These are phyloP conservation scores for Paracoccidioides brasiliensis DNA, from an alignment of 2,329 filamentous ascomycete species.

Conservation along the genomic window DNA sequence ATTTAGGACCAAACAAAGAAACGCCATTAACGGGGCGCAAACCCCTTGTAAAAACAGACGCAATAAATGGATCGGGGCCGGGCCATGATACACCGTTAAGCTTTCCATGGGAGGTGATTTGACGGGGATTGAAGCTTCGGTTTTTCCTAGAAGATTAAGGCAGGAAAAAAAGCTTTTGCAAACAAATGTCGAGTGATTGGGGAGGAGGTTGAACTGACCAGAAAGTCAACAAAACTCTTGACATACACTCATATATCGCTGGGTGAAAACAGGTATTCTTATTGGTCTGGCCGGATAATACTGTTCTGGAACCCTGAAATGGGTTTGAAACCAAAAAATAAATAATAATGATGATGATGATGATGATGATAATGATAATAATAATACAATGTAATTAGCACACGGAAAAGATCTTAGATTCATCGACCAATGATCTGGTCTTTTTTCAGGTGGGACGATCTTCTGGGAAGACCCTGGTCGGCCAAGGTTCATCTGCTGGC, in stretches of 20 bases:
- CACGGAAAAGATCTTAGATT: neutral
- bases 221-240: neutral
- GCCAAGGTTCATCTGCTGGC: constrained; percentile 4
- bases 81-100: neutral
- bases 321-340: neutral
- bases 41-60: neutral
- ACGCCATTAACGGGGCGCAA: neutral
- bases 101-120: neutral
- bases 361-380: no score
- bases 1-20: constrained; percentile 1
- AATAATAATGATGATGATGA: no score
- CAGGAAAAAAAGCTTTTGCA: no score
- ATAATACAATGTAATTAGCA: no score
- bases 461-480: neutral
- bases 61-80: neutral
- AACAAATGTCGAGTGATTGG: no score
- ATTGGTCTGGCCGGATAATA: neutral
- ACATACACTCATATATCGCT: neutral
- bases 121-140: neutral
- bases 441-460: constrained; percentile 2
- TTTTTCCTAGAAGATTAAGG: neutral
- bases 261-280: neutral
- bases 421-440: neutral
- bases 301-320: constrained; percentile 1
- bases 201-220: neutral